Base-by-base conservation (phyloP, 2,329 filamentous ascomycete genomes). In the Aspergillus cejpii region DNA sequence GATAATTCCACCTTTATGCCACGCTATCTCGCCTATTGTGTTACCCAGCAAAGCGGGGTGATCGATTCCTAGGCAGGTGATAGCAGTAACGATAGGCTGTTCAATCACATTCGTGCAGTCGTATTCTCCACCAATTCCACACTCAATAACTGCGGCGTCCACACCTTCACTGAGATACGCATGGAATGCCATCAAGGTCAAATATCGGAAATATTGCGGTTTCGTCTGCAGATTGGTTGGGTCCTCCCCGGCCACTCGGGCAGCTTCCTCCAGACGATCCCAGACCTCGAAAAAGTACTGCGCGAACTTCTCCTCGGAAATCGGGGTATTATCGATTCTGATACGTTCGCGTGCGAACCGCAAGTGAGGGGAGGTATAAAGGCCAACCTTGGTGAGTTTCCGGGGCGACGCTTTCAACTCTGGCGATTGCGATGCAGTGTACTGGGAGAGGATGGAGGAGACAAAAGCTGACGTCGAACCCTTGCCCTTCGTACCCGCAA, bases 401-500 rank as follows among this genome's bases (percentile, higher is more conserved):
- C 51, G 66, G 49, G 48, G 53, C 39, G 39, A 62, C 27, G 43
- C 56, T 53, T 47, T 54, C 40, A 19, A 56, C 36, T 44, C 58
- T 40, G 43, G 44, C 54, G 61, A 50, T 44, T 65, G 46, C 58
- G 71, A 57, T 2, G 69, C 61, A 2, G 72, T 64, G 59, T 84
- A 83, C 55, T 83, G 78, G 3, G 74, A 70, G n/a, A 95, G 73
- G 51, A 94, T 86, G 2, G 83, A 83, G 11, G 88, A 87, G 15
- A 88, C 78, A 63, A 90, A 91, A 7, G 90, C 85, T 53, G 85
- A 87, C 0, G 88, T 89, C 2, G 87, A 92, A 31, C 90, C 90
- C 66, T 96, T 97, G 48, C 91, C 91, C 65, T 96, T 97, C 3
- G 90, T 96, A 10, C 91, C 91, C 1, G 91, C 87, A 37, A 97